Percentiles rank a stretch among this genome's conserved stretches.
Evolutionary conservation across 176 grass and related monocot species (phyloP).

Genomic region (Carex kokanica): DNA sequence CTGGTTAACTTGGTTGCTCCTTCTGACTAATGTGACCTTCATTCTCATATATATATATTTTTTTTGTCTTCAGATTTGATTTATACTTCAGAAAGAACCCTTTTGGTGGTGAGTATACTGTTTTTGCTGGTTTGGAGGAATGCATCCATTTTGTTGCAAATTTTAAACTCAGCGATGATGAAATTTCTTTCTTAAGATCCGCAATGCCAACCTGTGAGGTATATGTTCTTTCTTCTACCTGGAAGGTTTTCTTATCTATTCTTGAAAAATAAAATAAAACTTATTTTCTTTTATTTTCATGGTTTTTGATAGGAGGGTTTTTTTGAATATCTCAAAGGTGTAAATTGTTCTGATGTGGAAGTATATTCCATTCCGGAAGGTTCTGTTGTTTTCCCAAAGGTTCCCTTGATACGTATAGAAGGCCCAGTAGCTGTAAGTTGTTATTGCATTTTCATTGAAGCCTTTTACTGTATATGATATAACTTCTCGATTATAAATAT

Average conservation of each 20-base stretch:
- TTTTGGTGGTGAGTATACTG: slow-evolving; percentile 93
- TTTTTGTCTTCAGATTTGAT: slow-evolving; percentile 72
- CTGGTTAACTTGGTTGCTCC: slow-evolving; percentile 15
- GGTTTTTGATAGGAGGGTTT: slow-evolving; percentile 66
- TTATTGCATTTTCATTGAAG: slow-evolving; percentile 18
- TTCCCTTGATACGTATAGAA: slow-evolving; percentile 87
- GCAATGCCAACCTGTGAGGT: slow-evolving; percentile 90
- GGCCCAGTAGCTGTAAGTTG: slow-evolving; percentile 93
- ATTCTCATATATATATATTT: slow-evolving; percentile 29
- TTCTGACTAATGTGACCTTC: background rate
- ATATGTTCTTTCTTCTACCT: slow-evolving; percentile 23
- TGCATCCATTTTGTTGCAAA: slow-evolving; percentile 92
- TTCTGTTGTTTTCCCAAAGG: slow-evolving; percentile 94
- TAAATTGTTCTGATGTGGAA: slow-evolving; percentile 84
- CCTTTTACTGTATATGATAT: background rate
- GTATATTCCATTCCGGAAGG: slow-evolving; percentile 94
- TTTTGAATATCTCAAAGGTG: slow-evolving; percentile 82
- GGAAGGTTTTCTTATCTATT: background rate
- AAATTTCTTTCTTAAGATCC: slow-evolving; percentile 74
- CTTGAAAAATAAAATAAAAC: background rate
- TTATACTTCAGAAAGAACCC: slow-evolving; percentile 97
- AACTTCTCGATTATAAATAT: background rate
- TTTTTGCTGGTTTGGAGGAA: slow-evolving; percentile 98
- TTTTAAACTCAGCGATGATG: slow-evolving; percentile 70
- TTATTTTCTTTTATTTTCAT: slow-evolving; percentile 14